phyloP scores from a whole-genome alignment of 2,329 filamentous ascomycete genomes.

The Cordyceps pruinosa region DNA sequence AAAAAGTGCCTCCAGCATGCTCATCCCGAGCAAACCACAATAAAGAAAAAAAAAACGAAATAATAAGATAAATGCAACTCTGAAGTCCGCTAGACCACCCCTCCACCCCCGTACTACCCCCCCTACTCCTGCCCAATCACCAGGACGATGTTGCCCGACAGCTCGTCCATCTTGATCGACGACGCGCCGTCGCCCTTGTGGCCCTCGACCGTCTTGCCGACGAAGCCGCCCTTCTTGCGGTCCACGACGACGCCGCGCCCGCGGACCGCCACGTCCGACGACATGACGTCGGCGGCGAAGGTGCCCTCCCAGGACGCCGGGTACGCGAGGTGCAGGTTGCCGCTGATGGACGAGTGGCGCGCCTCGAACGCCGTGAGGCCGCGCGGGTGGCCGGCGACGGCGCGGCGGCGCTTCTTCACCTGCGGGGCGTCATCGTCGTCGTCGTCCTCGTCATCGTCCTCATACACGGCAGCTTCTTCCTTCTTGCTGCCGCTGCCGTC shows the following conservation, averaged over 20 bases:
- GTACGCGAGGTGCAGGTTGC: slow-evolving; percentile 35
- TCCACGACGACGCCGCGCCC: slow-evolving; percentile 38
- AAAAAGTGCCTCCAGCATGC: too few relatives aligned
- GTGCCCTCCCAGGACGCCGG: slow-evolving; percentile 44
- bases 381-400: slow-evolving; percentile 10
- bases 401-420: not conserved
- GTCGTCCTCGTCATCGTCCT: too few relatives aligned
- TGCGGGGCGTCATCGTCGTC: not conserved
- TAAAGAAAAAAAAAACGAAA: too few relatives aligned
- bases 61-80: too few relatives aligned
- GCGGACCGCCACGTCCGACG: slow-evolving; percentile 31
- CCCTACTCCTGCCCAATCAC: not conserved
- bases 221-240: slow-evolving; percentile 1
- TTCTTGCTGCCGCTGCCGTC: too few relatives aligned
- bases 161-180: not conserved
- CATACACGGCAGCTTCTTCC: not conserved
- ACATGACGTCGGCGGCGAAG: slow-evolving; percentile 32
- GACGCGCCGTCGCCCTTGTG: slow-evolving; percentile 12
- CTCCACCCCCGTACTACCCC: too few relatives aligned
- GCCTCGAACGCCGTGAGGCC: slow-evolving; percentile 32
- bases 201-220: slow-evolving; percentile 28
- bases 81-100: too few relatives aligned
- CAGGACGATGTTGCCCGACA: slow-evolving; percentile 11
- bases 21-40: too few relatives aligned
- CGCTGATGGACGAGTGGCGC: slow-evolving; percentile 39